Conservation (phyloP, 768 basidiomycete genomes). For the Kockovaella imperatae region DNA sequence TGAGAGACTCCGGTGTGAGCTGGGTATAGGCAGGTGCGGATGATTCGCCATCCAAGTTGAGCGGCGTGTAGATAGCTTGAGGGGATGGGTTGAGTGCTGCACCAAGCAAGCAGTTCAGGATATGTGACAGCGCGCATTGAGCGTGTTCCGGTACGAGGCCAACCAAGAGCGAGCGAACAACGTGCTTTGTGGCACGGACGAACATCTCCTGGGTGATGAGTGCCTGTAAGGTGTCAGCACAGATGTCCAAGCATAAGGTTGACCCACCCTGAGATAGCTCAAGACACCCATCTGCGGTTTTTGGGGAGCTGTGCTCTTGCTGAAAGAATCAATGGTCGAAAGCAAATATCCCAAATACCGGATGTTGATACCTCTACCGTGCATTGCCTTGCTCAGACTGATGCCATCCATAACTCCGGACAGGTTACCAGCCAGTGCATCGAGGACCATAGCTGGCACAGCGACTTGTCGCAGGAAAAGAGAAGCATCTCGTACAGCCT, state of each 20-base stretch:
- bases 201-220: conserved; percentile 48
- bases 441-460: conserved; percentile 43
- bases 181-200: conserved; percentile 47
- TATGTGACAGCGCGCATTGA: conserved; percentile 46
- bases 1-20: conserved; percentile 44
- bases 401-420: conserved; percentile 45
- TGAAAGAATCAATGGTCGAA: conserved; percentile 38
- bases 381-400: conserved; percentile 43
- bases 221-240: conserved; percentile 10
- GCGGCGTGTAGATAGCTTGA: conserved; percentile 40
- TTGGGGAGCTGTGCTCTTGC: no score
- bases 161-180: conserved; percentile 42
- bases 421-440: conserved; percentile 39
- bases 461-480: conserved; percentile 45
- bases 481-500: conserved; percentile 48
- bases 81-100: conserved; percentile 36
- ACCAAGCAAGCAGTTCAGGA: conserved; percentile 50
- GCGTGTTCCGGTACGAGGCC: conserved; percentile 41
- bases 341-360: conserved; percentile 48
- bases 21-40: conserved; percentile 41
- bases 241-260: background rate
- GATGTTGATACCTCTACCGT: conserved; percentile 49
- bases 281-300: conserved; percentile 24
- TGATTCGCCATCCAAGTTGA: conserved; percentile 25
- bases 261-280: conserved; percentile 33